Evolutionary conservation across 148 eudicot genomes (phyloP), one percentile per base, ranked within the genome.

Genomic region (Heliamphora exappendiculata): DNA sequence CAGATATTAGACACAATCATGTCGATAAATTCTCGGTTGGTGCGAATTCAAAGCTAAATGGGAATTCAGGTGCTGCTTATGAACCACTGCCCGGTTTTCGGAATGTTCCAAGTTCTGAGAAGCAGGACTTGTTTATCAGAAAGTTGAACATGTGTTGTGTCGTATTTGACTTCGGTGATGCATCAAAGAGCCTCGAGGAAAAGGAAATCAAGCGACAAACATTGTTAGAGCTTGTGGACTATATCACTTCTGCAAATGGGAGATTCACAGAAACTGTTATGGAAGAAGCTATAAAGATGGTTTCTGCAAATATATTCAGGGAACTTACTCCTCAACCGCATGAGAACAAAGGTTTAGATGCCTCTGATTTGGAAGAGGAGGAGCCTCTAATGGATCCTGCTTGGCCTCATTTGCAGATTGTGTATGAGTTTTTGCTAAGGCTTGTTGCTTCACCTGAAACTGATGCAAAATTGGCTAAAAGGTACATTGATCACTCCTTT

Each of bases 341-440:
- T 5, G 90, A 89, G 42, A 81, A 86, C 78, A 88, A 87, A 79
- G 69, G 78, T 51, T 41, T 86, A 59, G 87, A 85, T 76, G 85
- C 85, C n/a, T 78, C 82, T 78, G 88, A 87, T 78, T 80, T 87
- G 78, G 95, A 91, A 79, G 95, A 91, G 42, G 95, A 89, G 69
- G 95, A 91, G 75, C 92, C 89, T 26, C 75, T 80, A 17, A 89
- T 91, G 92, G 95, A 91, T 75, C 88, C 91, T 20, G 84, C 91
- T 13, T 91, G 95, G 95, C 81, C 91, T 67, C 91, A 91, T 80
- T 74, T 91, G 79, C 92, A 91, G 81, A 79, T 88, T 20, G 86
- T 87, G 13, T 91, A 89, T 39, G 92, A 88, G 62, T 85, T 89
- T 74, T 75, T 89, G 50, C 76, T 91, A 34, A 85, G 91, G 67